Conservation (phyloP, 2,329 filamentous ascomycete genomes). For the Pyricularia pennisetigena region DNA sequence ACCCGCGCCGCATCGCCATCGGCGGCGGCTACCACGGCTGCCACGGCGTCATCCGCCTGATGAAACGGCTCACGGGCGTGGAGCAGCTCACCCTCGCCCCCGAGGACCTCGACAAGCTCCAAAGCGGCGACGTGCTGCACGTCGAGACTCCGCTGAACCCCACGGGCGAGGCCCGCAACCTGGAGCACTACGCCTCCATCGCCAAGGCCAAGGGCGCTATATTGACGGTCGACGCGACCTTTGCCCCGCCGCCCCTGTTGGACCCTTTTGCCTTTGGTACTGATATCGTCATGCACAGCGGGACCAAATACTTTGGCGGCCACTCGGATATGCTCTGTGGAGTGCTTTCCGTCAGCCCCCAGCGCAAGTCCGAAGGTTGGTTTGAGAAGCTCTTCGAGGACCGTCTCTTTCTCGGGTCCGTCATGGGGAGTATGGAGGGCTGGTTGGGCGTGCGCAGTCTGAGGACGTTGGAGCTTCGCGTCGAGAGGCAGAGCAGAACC, state of each 20-base stretch:
- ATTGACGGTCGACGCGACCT: slow-evolving; percentile 82
- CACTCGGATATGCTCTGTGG: slow-evolving; percentile 92
- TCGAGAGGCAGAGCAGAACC: slow-evolving; percentile 65
- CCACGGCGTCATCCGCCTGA: slow-evolving; percentile 69
- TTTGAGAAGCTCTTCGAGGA: slow-evolving; percentile 53
- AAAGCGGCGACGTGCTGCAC: slow-evolving; percentile 75
- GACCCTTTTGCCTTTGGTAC: slow-evolving; percentile 76
- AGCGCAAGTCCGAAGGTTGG: slow-evolving; percentile 36
- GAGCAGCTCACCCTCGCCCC: slow-evolving; percentile 58
- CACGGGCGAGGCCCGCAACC: slow-evolving; percentile 67
- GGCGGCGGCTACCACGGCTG: slow-evolving; percentile 87
- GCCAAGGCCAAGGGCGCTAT: slow-evolving; percentile 65
- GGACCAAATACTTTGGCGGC: slow-evolving; percentile 93
- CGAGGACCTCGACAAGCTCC: slow-evolving; percentile 44
- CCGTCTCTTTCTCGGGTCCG: slow-evolving; percentile 65
- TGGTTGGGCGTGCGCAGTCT: slow-evolving; percentile 87
- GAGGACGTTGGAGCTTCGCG: slow-evolving; percentile 75
- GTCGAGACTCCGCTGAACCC: slow-evolving; percentile 94
- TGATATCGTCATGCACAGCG: slow-evolving; percentile 84
- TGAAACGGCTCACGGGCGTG: slow-evolving; percentile 67
- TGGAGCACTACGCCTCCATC: slow-evolving; percentile 59
- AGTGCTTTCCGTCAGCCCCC: slow-evolving; percentile 57
- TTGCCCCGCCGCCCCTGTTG: slow-evolving; percentile 81
- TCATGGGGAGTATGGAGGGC: slow-evolving; percentile 82
- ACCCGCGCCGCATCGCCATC: slow-evolving; percentile 74